phyloP scores from a whole-genome alignment of 2,329 filamentous ascomycete genomes.

The Aspergillus aculeatinus region DNA sequence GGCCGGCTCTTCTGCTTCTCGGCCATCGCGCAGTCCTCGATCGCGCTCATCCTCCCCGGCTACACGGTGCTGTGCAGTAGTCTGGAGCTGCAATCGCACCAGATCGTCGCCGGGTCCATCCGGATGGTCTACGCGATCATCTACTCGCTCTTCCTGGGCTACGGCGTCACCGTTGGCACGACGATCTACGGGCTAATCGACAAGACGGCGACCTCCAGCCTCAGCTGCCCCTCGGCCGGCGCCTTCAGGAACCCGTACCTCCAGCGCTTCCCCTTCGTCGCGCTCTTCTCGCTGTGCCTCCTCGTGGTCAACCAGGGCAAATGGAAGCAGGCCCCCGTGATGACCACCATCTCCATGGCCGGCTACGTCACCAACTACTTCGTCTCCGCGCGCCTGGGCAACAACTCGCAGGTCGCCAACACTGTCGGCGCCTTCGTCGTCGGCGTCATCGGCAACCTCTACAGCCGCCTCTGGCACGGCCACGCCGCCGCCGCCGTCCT shows the following conservation, averaged over 20 bases:
- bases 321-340: slow-evolving; percentile 72
- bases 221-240: slow-evolving; percentile 41
- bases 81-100: slow-evolving; percentile 67
- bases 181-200: slow-evolving; percentile 65
- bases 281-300: slow-evolving; percentile 69
- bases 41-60: slow-evolving; percentile 70
- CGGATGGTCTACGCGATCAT: slow-evolving; percentile 74
- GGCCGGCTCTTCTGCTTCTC: slow-evolving; percentile 66
- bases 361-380: slow-evolving; percentile 77
- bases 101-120: slow-evolving; percentile 68
- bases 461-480: slow-evolving; percentile 68
- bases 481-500: slow-evolving; percentile 80
- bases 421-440: slow-evolving; percentile 74
- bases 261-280: slow-evolving; percentile 68
- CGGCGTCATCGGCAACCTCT: slow-evolving; percentile 75
- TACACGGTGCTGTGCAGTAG: slow-evolving; percentile 62
- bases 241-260: slow-evolving; percentile 33
- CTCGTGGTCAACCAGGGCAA: slow-evolving; percentile 79
- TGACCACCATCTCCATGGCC: slow-evolving; percentile 69
- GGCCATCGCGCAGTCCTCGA: slow-evolving; percentile 67
- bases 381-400: slow-evolving; percentile 65
- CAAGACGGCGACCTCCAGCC: slow-evolving; percentile 49
- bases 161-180: slow-evolving; percentile 68
- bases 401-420: slow-evolving; percentile 64
- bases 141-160: slow-evolving; percentile 70